Evolutionary conservation across 129 eudicot genomes (phyloP).

Genomic region (Erigeron canadensis): DNA sequence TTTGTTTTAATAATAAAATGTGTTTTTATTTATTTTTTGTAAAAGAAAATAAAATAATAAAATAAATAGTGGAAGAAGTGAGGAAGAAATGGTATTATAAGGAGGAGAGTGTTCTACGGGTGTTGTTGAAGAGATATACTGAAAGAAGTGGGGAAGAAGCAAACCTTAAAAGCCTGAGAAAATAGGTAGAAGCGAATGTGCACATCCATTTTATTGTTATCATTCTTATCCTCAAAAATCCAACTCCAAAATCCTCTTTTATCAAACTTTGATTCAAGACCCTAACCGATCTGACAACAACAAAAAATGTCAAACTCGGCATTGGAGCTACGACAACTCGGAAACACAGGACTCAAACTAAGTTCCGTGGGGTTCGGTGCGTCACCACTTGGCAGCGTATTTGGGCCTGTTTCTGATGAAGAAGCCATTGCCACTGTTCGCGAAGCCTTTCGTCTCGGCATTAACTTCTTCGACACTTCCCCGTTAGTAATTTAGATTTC

Average conservation of each 20-base stretch:
- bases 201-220: not conserved
- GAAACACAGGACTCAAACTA: constrained; percentile 82
- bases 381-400: constrained; percentile 93
- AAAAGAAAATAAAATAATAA: too few species aligned
- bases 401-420: constrained; percentile 75
- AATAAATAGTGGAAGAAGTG: too few species aligned
- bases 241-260: not conserved
- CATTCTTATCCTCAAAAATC: not conserved
- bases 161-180: too few species aligned
- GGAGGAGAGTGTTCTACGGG: too few species aligned
- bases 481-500: constrained; percentile 47
- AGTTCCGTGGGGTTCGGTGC: constrained; percentile 94
- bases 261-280: too few species aligned
- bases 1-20: too few species aligned
- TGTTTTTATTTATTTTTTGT: too few species aligned
- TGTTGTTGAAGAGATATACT: too few species aligned
- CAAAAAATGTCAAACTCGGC: not conserved
- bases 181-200: too few species aligned
- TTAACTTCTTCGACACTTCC: constrained; percentile 95
- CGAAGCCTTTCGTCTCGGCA: constrained; percentile 74
- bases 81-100: too few species aligned
- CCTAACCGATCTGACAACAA: too few species aligned
- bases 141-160: too few species aligned
- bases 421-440: constrained; percentile 84
- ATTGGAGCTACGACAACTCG: constrained; percentile 68